phyloP scores from a whole-genome alignment of 441 rosid genomes.

The Erysimum pusillum region DNA sequence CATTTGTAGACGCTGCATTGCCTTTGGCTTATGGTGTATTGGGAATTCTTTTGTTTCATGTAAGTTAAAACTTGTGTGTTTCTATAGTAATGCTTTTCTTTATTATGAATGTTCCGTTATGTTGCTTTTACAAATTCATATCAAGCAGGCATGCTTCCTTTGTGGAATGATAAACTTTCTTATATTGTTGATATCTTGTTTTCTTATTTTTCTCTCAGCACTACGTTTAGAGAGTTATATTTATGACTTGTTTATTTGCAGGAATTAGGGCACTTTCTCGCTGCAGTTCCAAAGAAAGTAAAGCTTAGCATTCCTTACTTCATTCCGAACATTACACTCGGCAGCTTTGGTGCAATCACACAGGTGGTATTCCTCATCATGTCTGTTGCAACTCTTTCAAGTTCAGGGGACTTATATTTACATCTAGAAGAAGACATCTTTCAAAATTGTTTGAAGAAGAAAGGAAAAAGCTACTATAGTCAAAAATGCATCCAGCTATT shows the following conservation, averaged over 20 bases:
- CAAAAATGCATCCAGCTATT: conserved; percentile 10
- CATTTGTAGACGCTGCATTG: conserved; percentile 93
- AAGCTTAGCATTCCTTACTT: conserved; percentile 94
- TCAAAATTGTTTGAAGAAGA: not conserved
- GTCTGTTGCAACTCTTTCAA: conserved; percentile 18
- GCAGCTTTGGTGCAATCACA: conserved; percentile 98
- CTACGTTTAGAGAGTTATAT: not conserved
- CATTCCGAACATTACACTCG: conserved; percentile 96
- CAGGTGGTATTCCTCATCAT: conserved; percentile 60
- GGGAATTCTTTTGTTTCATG: conserved; percentile 91
- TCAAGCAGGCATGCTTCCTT: conserved; percentile 15
- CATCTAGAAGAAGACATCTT: not conserved
- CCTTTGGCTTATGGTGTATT: conserved; percentile 94
- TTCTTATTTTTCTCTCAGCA: not conserved
- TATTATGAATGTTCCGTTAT: not conserved
- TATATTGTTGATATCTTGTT: not conserved
- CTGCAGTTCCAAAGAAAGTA: conserved; percentile 93
- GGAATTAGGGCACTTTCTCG: conserved; percentile 93
- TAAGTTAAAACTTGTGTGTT: conserved; percentile 45
- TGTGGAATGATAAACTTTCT: not conserved
- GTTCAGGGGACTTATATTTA: conserved; percentile 4
- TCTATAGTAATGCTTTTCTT: not conserved
- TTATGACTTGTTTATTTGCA: conserved; percentile 51
- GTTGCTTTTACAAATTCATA: conserved; percentile 3
- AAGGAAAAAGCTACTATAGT: not conserved